Evolutionary conservation across 805 yeast genomes (phyloP).

Genomic region (Ogataea dorogensis): DNA sequence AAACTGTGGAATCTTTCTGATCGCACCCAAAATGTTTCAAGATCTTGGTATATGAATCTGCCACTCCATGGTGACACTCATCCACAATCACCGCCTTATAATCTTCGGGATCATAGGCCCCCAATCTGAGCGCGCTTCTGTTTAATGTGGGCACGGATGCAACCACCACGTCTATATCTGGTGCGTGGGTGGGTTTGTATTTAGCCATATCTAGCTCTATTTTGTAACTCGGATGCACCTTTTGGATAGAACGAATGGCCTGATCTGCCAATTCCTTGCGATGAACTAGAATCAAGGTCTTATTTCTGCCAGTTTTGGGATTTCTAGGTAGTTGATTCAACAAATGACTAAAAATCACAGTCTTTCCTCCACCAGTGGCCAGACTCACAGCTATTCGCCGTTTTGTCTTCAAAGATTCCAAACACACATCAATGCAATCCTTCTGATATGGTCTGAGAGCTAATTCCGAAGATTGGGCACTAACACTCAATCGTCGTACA

Average conservation of each 20-base stretch:
- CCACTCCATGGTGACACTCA: constrained; percentile 91
- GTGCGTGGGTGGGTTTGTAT: constrained; percentile 35
- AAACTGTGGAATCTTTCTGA: constrained; percentile 40
- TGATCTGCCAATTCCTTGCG: constrained; percentile 76
- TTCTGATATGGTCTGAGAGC: constrained; percentile 53
- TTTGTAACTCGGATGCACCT: constrained; percentile 46
- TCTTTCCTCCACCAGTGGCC: constrained; percentile 96
- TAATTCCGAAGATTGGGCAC: not conserved
- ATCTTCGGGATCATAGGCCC: constrained; percentile 52
- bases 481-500: constrained; percentile 8
- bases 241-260: constrained; percentile 50
- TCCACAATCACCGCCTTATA: constrained; percentile 77
- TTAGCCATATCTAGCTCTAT: constrained; percentile 74
- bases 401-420: constrained; percentile 41
- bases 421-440: constrained; percentile 61
- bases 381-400: constrained; percentile 74
- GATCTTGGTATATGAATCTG: constrained; percentile 59
- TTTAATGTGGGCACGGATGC: constrained; percentile 75
- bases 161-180: constrained; percentile 60
- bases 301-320: constrained; percentile 31
- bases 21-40: constrained; percentile 57
- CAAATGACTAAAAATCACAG: constrained; percentile 68
- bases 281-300: constrained; percentile 70
- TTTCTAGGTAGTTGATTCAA: constrained; percentile 39
- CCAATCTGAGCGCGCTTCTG: constrained; percentile 41